phyloP scores from a whole-genome alignment of 2,329 filamentous ascomycete species.

The Penicillium olsonii region DNA sequence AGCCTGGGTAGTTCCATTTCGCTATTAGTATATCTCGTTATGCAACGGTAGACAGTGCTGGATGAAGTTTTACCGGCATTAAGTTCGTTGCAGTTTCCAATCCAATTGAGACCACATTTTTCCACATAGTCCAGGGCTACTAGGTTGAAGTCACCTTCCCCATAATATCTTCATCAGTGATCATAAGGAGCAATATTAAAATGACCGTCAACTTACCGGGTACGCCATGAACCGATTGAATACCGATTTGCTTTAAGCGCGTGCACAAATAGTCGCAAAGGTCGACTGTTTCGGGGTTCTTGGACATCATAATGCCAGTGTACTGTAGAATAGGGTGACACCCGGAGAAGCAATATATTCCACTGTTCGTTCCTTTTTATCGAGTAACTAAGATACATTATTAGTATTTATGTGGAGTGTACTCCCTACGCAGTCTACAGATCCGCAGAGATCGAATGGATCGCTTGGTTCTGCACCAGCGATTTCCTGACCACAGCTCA shows the following conservation, averaged over 20 bases:
- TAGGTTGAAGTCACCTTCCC: conserved; percentile 63
- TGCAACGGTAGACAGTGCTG: neutral
- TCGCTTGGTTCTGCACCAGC: neutral
- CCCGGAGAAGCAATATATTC: neutral
- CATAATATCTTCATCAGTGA: neutral
- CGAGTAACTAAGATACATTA: neutral
- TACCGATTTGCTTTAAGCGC: neutral
- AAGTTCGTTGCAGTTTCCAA: conserved; percentile 60
- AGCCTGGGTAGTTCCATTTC: conserved; percentile 45
- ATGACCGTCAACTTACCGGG: neutral
- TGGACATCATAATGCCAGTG: neutral
- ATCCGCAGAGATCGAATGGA: neutral
- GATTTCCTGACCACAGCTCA: neutral
- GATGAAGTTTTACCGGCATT: conserved; percentile 47
- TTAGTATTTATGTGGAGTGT: neutral
- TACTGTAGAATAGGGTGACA: neutral
- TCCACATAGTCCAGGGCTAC: conserved; percentile 57
- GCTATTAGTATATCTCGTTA: neutral
- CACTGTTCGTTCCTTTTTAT: neutral
- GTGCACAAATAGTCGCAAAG: neutral
- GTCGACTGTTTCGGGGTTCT: neutral
- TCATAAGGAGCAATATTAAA: no score
- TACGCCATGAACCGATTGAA: neutral
- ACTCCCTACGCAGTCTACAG: no score
- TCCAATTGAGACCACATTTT: conserved; percentile 54